These are phyloP conservation scores for Tetrapisispora taiwanensis DNA, from an alignment of 805 yeast species.

Conservation along the genomic window DNA sequence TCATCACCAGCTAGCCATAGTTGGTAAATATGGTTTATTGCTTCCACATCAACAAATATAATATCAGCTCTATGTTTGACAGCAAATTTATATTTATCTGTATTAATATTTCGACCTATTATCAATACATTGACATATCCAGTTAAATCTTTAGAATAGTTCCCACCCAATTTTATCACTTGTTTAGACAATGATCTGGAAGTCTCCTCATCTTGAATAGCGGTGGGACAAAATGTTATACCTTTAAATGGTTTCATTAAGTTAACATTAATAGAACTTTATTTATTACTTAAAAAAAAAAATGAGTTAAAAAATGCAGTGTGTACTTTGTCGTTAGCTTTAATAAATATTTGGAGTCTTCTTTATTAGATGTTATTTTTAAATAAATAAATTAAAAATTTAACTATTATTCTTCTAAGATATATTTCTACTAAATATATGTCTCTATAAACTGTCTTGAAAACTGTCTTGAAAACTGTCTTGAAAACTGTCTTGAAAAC, in stretches of 20 bases:
- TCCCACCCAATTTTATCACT: conserved; percentile 51
- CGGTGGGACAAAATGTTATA: conserved; percentile 48
- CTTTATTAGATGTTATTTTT: too few species aligned
- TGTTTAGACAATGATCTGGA: conserved; percentile 37
- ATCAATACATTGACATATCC: conserved; percentile 50
- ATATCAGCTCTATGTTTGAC: conserved; percentile 23
- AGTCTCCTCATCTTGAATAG: conserved; percentile 31
- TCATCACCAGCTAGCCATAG: conserved; percentile 27
- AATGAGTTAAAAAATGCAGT: too few species aligned
- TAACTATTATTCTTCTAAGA: too few species aligned
- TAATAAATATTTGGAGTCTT: too few species aligned
- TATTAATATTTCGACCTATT: conserved; percentile 40
- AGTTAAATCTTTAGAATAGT: conserved; percentile 45
- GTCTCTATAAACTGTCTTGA: too few species aligned
- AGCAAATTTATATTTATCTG: conserved; percentile 24
- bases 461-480: too few species aligned
- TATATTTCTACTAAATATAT: too few species aligned
- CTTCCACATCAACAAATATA: conserved; percentile 12
- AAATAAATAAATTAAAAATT: too few species aligned
- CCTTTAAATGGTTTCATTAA: conserved; percentile 35
- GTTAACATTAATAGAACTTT: neutral
- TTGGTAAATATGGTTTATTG: conserved; percentile 19
- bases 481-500: too few species aligned
- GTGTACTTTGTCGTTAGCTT: too few species aligned
- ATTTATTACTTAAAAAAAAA: too few species aligned